Evolutionary conservation across 352 stramenopile species (phyloP).

Genomic region (Globisporangium rhizosaccharum): DNA sequence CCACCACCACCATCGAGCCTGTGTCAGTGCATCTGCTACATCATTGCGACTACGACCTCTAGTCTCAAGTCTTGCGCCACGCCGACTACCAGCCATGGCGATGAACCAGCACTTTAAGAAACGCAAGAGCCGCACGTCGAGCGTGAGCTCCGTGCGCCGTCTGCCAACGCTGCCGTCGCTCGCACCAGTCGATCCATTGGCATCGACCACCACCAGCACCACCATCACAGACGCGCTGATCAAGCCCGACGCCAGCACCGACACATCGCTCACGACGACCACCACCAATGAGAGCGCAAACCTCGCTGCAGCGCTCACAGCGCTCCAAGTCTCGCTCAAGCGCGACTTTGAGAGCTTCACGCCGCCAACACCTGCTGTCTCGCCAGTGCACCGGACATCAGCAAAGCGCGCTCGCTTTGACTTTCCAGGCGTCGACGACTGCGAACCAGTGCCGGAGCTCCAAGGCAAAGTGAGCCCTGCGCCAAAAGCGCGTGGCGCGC

Average conservation of each 20-base stretch:
- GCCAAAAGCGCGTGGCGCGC: constrained; percentile 37
- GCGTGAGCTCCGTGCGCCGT: background rate
- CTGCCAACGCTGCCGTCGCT: background rate
- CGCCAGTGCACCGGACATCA: constrained; percentile 39
- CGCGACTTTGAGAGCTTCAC: constrained; percentile 66
- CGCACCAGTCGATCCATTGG: background rate
- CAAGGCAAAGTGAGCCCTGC: constrained; percentile 24
- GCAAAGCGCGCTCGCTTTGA: constrained; percentile 63
- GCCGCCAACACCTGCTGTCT: constrained; percentile 64
- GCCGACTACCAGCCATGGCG: constrained; percentile 23
- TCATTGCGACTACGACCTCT: background rate
- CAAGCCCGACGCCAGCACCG: constrained; percentile 8
- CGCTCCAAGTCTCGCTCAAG: constrained; percentile 73
- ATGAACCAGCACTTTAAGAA: constrained; percentile 71
- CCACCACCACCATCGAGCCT: too few relatives aligned
- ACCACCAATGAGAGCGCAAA: constrained; percentile 32
- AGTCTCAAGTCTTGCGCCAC: constrained; percentile 1
- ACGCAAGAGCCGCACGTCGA: constrained; percentile 45
- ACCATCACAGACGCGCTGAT: background rate
- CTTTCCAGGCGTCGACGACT: constrained; percentile 25
- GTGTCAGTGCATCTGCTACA: too few relatives aligned
- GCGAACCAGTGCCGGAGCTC: constrained; percentile 16
- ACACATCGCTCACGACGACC: constrained; percentile 9
- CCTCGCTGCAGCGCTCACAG: constrained; percentile 48
- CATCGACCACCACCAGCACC: background rate